Percentiles rank a stretch among this genome's conserved stretches.
Conservation (phyloP, 495 filamentous ascomycete genomes). For the Monascus purpureus region DNA sequence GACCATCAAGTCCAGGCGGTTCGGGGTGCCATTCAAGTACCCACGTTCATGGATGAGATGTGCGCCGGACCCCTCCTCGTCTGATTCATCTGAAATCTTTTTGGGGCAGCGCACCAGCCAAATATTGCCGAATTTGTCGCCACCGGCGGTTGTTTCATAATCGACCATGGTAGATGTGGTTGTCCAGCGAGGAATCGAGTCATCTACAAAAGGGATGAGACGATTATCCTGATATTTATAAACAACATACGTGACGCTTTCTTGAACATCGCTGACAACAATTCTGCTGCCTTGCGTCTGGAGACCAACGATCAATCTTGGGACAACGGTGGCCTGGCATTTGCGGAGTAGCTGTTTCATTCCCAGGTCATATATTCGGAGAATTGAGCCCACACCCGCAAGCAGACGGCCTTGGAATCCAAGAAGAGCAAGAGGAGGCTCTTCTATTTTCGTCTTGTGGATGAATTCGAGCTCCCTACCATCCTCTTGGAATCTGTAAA, state of each 20-base stretch:
- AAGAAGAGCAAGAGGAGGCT: conserved; percentile 76
- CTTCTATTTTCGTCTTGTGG: conserved; percentile 85
- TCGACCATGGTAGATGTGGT: conserved; percentile 85
- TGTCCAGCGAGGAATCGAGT: conserved; percentile 77
- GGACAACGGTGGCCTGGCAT: conserved; percentile 63
- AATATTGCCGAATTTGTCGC: conserved; percentile 95
- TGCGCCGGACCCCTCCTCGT: conserved; percentile 83
- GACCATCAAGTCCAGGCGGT: conserved; percentile 67
- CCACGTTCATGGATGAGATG: conserved; percentile 76
- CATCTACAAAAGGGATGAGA: conserved; percentile 84
- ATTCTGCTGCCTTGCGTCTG: conserved; percentile 89
- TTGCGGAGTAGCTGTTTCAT: conserved; percentile 85
- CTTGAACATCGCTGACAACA: conserved; percentile 78
- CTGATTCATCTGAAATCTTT: conserved; percentile 73
- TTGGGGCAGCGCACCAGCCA: conserved; percentile 83
- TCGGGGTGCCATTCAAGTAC: conserved; percentile 80
- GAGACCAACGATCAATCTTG: conserved; percentile 71
- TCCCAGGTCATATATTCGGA: conserved; percentile 83
- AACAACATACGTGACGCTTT: conserved; percentile 80
- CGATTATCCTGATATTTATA: conserved; percentile 88
- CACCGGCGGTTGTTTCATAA: conserved; percentile 89
- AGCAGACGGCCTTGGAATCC: conserved; percentile 84
- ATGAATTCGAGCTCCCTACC: conserved; percentile 83
- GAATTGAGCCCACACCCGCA: conserved; percentile 66
- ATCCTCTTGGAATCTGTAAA: conserved; percentile 81